phyloP scores from a whole-genome alignment of 331 rosid species.

The Rhamnella rubrinervis region DNA sequence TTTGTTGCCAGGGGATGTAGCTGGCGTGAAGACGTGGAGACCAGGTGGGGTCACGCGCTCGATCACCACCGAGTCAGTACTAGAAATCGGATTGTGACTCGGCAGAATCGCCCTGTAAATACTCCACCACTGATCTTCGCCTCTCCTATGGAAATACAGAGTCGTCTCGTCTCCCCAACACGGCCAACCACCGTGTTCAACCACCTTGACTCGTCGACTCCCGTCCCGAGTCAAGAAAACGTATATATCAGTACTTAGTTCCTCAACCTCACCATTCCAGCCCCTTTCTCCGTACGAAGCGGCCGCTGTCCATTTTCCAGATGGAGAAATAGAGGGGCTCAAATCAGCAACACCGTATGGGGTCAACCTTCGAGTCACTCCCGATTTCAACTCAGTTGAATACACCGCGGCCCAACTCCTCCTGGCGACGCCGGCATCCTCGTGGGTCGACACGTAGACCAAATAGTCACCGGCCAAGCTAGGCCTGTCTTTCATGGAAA shows the following conservation, averaged over 20 bases:
- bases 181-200: slow-evolving; percentile 93
- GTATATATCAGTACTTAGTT: slow-evolving; percentile 71
- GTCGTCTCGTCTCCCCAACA: slow-evolving; percentile 72
- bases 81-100: slow-evolving; percentile 27
- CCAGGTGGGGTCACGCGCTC: slow-evolving; percentile 88
- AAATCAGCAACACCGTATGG: slow-evolving; percentile 71
- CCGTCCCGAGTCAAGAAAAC: slow-evolving; percentile 73
- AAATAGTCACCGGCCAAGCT: slow-evolving; percentile 44
- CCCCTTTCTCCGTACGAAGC: slow-evolving; percentile 74
- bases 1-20: slow-evolving; percentile 67
- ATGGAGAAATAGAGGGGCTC: slow-evolving; percentile 78
- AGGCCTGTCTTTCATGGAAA: slow-evolving; percentile 78
- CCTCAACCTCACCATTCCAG: slow-evolving; percentile 80
- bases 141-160: slow-evolving; percentile 74
- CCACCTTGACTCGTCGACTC: slow-evolving; percentile 55
- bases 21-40: slow-evolving; percentile 84
- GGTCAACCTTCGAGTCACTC: slow-evolving; percentile 61
- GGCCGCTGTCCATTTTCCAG: slow-evolving; percentile 69
- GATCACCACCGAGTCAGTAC: slow-evolving; percentile 35
- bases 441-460: slow-evolving; percentile 74
- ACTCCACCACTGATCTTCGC: slow-evolving; percentile 78
- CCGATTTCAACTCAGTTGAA: slow-evolving; percentile 57
- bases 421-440: slow-evolving; percentile 53
- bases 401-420: slow-evolving; percentile 80
- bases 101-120: slow-evolving; percentile 63